Evolutionary conservation across 495 filamentous ascomycete genomes (phyloP), one percentile per base, ranked within the genome.

Genomic region (Aspergillus coremiiformis): DNA sequence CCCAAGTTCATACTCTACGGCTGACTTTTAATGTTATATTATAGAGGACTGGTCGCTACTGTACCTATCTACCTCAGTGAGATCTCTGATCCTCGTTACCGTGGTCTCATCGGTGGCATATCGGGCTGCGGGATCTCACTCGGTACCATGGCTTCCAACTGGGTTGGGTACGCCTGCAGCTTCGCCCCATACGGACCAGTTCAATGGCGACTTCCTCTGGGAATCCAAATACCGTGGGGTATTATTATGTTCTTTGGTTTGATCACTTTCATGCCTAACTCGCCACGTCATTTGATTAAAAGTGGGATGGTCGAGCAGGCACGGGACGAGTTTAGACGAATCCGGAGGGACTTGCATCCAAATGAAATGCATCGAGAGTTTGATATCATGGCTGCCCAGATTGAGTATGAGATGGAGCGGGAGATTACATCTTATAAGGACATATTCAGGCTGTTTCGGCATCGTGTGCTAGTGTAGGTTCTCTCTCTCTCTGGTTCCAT

Each of bases 11-110:
- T n/a, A n/a, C 17, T 27, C 22, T 11, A 12, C 20, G 22, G 17
- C 32, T n/a, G 10, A 9, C 26, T 0, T 9, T 9, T 26, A 47
- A 19, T 20, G 27, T 39, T 32, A 20, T 17, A 29, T 10, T 9
- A 35, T 45, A 77, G 74, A 22, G 78, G 74, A 17, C 62, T 81
- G 66, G 78, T 79, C 23, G 76, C 70, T 14, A 81, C 78, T 5
- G 78, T 81, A 20, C 78, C 78, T 2, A 77, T 81, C 54, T 82
- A 82, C 46, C 77, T 81, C 20, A 76, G 71, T 47, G 79, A 82
- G 51, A 81, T 82, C 46, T 78, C 77, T 0, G 65, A 78, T 14
- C 78, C 79, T 0, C 61, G 71, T 10, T 64, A 67, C 52, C 74
- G 79, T 29, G 79, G 79, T 11, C 59, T 82, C 14, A 81, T 83